phyloP scores from a whole-genome alignment of 1,284 basidiomycete species.

The Cryptococcus maquisensis region DNA sequence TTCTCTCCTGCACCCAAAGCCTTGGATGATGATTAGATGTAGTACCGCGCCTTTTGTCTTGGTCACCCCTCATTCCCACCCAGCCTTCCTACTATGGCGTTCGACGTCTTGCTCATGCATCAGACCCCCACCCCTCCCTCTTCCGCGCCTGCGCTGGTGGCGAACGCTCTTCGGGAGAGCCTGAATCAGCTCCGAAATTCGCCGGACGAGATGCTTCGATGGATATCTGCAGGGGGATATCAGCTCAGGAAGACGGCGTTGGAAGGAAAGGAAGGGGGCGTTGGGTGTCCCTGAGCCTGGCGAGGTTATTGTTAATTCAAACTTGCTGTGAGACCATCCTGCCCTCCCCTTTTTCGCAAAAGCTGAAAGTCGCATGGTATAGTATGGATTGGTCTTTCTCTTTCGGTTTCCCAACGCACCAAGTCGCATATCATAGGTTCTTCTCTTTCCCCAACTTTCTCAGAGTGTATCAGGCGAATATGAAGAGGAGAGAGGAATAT shows the following conservation, averaged over 20 bases:
- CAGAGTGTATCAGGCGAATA: conserved; percentile 28
- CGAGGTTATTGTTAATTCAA: conserved; percentile 26
- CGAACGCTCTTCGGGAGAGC: not conserved
- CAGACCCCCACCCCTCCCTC: conserved; percentile 9
- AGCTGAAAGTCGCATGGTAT: no score
- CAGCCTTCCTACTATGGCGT: conserved; percentile 17
- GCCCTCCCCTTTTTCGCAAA: no score
- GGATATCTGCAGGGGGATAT: conserved; percentile 4
- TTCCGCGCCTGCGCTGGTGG: not conserved
- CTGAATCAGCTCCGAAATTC: not conserved
- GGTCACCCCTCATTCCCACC: conserved; percentile 22
- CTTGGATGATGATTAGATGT: not conserved
- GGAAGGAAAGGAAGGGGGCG: conserved; percentile 8
- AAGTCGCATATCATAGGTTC: conserved; percentile 18
- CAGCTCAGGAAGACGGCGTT: conserved; percentile 4
- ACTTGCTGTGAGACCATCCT: conserved; percentile 15
- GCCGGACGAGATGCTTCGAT: conserved; percentile 1
- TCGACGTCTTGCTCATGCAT: conserved; percentile 29
- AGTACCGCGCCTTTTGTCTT: conserved; percentile 25
- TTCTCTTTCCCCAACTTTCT: conserved; percentile 17
- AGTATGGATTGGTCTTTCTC: conserved; percentile 22
- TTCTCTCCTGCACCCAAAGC: no score
- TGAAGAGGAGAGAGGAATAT: conserved; percentile 1
- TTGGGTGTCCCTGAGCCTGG: conserved; percentile 16
- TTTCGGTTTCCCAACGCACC: conserved; percentile 18